Percentiles rank a stretch among this genome's conserved stretches.
These are phyloP conservation scores for Ehretia macrophylla DNA, from an alignment of 257 asterid genomes.

Conservation along the genomic window DNA sequence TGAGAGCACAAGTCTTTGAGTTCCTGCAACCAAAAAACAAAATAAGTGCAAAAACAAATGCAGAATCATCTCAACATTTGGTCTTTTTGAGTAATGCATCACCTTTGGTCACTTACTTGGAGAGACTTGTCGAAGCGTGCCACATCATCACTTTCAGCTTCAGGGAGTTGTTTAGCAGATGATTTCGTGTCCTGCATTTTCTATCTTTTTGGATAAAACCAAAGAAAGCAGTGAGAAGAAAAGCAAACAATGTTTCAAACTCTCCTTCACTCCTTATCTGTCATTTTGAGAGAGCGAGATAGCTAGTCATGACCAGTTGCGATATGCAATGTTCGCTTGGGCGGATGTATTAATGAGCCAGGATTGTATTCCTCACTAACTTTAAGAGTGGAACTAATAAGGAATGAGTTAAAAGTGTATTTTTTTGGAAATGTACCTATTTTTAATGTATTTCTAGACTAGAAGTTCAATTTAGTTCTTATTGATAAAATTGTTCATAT, in stretches of 20 bases:
- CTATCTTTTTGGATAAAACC: conserved; percentile 2
- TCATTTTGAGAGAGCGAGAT: neutral
- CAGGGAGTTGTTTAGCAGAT: conserved; percentile 8
- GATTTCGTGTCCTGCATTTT: conserved; percentile 19
- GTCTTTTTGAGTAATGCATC: neutral
- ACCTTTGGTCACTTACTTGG: conserved; percentile 23
- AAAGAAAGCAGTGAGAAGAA: too few species aligned
- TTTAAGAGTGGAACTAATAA: too few species aligned
- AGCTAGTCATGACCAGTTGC: too few species aligned
- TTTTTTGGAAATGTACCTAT: too few species aligned
- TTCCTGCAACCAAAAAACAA: conserved; percentile 38
- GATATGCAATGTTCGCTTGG: too few species aligned
- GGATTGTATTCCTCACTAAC: too few species aligned
- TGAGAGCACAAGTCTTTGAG: conserved; percentile 56
- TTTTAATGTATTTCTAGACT: too few species aligned
- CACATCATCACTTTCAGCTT: conserved; percentile 22
- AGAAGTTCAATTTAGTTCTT: too few species aligned
- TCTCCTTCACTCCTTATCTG: neutral
- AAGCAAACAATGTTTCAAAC: neutral
- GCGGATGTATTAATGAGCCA: too few species aligned
- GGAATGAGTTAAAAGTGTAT: too few species aligned
- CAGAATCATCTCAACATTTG: neutral
- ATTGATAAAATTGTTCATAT: too few species aligned
- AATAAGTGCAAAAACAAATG: neutral
- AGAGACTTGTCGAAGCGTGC: conserved; percentile 42